Evolutionary conservation across 1,284 basidiomycete genomes (phyloP), one percentile per base, ranked within the genome.

Genomic region (Thelephora terrestris): DNA sequence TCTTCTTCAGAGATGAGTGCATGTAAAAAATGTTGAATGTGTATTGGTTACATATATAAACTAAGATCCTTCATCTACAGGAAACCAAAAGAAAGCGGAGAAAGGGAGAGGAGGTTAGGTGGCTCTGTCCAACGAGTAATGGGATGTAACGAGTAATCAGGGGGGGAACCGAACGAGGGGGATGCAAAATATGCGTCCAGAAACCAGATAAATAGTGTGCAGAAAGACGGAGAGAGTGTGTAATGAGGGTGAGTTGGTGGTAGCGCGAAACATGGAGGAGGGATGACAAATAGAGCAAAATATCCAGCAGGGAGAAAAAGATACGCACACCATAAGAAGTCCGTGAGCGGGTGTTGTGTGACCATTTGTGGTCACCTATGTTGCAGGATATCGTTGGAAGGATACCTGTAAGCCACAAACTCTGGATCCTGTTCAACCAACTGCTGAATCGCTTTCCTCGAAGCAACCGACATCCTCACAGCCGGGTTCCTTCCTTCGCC

Each of bases 391-490:
- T 84, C 80, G 52, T 73, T 76, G 12, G 84, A 87, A 7, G 87
- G 87, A 63, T 90, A 90, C 35, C 86, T 77, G 62, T 89, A 89
- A 3, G 86, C 85, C 51, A 89, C 79, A 58, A 90, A 89, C 24
- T 89, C 81, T 2, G 77, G 65, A 59, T 87, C 85, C 64, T 85
- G 87, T 24, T 82, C 73, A 24, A 90, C 85, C n/a, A 85, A 70
- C 54, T 81, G 78, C 55, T 85, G 84, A 48, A 86, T 69, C 45
- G 78, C 79, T 67, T 79, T 85, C 47, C 79, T 72, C 18, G 81
- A 78, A n/a, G 71, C 69, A 18, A 79, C 66, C 34, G 79, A 82
- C 71, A 80, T 69, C 46, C 81, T 70, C 50, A 71, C 66, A 14
- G 61, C 71, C 59, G 47, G 55, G 62, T 7, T 58, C 59, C 46